Evolutionary conservation across 495 filamentous ascomycete genomes (phyloP).

Genomic region (Xylaria flabelliformis): DNA sequence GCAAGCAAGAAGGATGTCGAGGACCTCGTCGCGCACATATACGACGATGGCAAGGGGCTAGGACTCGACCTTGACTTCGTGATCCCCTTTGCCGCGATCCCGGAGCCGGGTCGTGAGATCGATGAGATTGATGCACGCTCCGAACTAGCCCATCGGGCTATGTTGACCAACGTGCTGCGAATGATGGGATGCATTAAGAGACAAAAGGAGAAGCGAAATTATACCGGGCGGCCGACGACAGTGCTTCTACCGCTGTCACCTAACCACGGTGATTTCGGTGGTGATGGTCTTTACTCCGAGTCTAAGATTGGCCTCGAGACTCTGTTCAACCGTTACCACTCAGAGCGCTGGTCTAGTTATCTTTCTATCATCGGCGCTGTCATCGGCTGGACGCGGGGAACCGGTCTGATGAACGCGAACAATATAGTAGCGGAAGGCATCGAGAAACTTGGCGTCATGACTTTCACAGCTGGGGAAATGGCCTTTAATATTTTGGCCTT

Average conservation of each 20-base stretch:
- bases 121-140: slow-evolving; percentile 87
- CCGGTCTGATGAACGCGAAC: slow-evolving; percentile 85
- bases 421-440: slow-evolving; percentile 87
- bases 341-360: slow-evolving; percentile 85
- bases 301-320: slow-evolving; percentile 86
- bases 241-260: slow-evolving; percentile 84
- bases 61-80: slow-evolving; percentile 88
- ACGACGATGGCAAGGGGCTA: slow-evolving; percentile 81
- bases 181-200: slow-evolving; percentile 79
- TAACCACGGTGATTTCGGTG: slow-evolving; percentile 88
- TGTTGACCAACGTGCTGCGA: slow-evolving; percentile 85
- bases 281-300: slow-evolving; percentile 86
- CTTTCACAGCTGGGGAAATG: slow-evolving; percentile 91
- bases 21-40: slow-evolving; percentile 81
- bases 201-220: slow-evolving; percentile 75
- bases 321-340: slow-evolving; percentile 88
- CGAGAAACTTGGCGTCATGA: slow-evolving; percentile 82
- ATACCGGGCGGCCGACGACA: slow-evolving; percentile 81
- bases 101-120: slow-evolving; percentile 87
- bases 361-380: slow-evolving; percentile 88
- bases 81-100: slow-evolving; percentile 84
- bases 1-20: slow-evolving; percentile 90
- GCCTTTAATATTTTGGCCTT: slow-evolving; percentile 87
- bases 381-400: slow-evolving; percentile 90
- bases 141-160: slow-evolving; percentile 87